Conservation (phyloP, 257 asterid species). For the Solanum corneliomulleri region DNA sequence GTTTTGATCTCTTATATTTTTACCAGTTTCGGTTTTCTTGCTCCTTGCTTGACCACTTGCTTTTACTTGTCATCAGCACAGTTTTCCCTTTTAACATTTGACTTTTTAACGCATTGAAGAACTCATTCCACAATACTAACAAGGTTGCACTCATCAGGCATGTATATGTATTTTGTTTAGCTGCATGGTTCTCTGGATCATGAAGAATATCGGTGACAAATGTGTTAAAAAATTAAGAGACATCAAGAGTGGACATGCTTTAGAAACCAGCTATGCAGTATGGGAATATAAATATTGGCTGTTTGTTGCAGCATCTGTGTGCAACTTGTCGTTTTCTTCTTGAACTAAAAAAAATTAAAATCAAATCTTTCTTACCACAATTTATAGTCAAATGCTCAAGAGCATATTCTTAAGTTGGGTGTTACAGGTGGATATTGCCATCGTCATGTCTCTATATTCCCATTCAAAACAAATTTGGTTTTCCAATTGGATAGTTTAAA, state of each 20-base stretch:
- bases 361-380: not conserved
- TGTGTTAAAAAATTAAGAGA: not conserved
- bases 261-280: not conserved
- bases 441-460: not conserved
- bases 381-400: not conserved
- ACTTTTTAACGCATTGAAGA: not conserved
- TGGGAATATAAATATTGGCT: not conserved
- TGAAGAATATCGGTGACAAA: not conserved
- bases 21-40: not conserved
- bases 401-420: not conserved
- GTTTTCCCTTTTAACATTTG: not conserved
- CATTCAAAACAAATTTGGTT: not conserved
- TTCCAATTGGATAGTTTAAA: not conserved
- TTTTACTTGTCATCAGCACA: not conserved
- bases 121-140: not conserved
- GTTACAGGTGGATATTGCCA: not conserved
- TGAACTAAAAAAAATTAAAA: not conserved
- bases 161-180: not conserved
- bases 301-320: not conserved
- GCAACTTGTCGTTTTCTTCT: not conserved
- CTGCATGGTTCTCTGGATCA: not conserved
- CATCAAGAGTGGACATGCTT: not conserved
- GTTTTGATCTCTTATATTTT: not conserved
- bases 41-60: not conserved
- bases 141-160: not conserved